Evolutionary conservation across 352 stramenopile genomes (phyloP).

Genomic region (Pythium sp.): DNA sequence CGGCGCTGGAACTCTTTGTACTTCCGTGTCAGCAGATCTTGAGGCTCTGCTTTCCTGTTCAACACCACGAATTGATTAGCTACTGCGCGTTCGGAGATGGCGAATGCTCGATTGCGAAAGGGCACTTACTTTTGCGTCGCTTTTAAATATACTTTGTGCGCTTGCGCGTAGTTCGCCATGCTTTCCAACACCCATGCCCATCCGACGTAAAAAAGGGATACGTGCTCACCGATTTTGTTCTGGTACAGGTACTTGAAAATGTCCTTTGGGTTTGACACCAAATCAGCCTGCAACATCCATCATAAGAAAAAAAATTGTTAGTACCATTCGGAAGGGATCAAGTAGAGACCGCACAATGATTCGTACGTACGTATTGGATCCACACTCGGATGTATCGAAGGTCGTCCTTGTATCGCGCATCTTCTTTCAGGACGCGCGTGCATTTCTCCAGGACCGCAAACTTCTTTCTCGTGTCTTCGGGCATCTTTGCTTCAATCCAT

Average conservation of each 20-base stretch:
- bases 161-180: conserved; percentile 76
- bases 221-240: conserved; percentile 80
- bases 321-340: not conserved
- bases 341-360: not conserved
- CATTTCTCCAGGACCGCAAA: conserved; percentile 72
- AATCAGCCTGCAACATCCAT: conserved; percentile 52
- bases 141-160: conserved; percentile 86
- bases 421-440: conserved; percentile 67
- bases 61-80: not conserved
- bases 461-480: conserved; percentile 80
- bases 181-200: conserved; percentile 85
- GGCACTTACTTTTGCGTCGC: conserved; percentile 76
- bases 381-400: conserved; percentile 80
- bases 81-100: not conserved
- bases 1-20: conserved; percentile 83
- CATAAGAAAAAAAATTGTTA: not conserved
- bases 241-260: conserved; percentile 89
- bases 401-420: conserved; percentile 68
- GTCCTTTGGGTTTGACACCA: conserved; percentile 84
- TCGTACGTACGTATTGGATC: conserved; percentile 83
- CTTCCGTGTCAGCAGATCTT: conserved; percentile 66
- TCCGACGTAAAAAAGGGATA: conserved; percentile 84
- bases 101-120: not conserved
- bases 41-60: conserved; percentile 61
- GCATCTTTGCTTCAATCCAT: conserved; percentile 80